These are phyloP conservation scores for Rhodamnia rubescens DNA, from an alignment of 345 rosid species.

Conservation along the genomic window DNA sequence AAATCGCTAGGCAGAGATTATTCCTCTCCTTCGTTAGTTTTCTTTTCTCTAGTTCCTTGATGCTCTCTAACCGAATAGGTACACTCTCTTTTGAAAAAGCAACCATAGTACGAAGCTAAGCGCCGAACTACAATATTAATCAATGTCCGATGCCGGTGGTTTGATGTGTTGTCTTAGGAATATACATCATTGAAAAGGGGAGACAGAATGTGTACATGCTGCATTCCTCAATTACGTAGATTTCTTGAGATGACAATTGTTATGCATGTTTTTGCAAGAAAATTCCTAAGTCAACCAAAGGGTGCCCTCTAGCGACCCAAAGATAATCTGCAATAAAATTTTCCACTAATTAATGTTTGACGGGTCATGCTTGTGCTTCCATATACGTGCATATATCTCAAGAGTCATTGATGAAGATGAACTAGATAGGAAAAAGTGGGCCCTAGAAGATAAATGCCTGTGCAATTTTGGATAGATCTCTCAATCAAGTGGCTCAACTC, in stretches of 20 bases:
- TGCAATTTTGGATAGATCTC: not conserved
- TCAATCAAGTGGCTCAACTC: not conserved
- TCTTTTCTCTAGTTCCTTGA: not conserved
- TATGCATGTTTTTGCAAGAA: not conserved
- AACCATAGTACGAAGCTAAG: not conserved
- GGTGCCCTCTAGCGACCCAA: not conserved
- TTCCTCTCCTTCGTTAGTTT: not conserved
- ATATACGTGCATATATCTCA: not conserved
- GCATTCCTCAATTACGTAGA: not conserved
- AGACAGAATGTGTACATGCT: not conserved
- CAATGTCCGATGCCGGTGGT: not conserved
- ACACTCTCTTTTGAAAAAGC: not conserved
- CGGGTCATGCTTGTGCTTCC: not conserved
- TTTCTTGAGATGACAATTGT: not conserved
- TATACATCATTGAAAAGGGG: not conserved
- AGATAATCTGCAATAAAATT: not conserved
- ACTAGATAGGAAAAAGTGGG: not conserved
- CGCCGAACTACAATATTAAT: not conserved
- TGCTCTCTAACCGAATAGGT: not conserved
- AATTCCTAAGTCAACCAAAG: not conserved
- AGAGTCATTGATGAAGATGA: not conserved
- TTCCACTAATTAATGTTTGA: not conserved
- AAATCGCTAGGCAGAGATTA: not conserved
- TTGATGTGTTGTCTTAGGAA: not conserved
- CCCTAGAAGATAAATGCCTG: not conserved